A percentile compares a stretch with the other conserved stretches of the same genome.
Conservation (phyloP, 768 basidiomycete species). For the Trichaptum fuscoviolaceum region DNA sequence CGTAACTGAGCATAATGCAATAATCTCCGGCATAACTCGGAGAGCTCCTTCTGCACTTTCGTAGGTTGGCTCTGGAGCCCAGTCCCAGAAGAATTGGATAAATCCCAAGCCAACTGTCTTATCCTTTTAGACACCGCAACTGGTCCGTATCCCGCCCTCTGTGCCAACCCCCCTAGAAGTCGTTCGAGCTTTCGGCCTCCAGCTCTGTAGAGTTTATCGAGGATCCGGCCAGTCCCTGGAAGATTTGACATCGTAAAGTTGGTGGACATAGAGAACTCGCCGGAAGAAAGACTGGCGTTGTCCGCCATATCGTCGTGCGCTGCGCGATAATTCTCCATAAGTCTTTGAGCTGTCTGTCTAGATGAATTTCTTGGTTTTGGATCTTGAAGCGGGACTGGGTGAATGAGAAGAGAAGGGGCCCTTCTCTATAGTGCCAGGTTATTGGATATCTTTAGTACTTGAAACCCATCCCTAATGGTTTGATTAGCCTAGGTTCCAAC, state of each 20-base stretch:
- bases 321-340: neutral
- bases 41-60: neutral
- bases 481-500: neutral
- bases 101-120: neutral
- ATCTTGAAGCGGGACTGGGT: too few relatives aligned
- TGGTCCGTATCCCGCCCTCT: neutral
- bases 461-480: neutral
- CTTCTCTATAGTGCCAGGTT: too few relatives aligned
- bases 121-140: neutral
- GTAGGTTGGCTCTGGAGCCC: neutral
- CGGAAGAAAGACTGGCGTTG: neutral
- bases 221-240: neutral
- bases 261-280: neutral
- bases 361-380: too few relatives aligned
- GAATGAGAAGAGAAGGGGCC: too few relatives aligned
- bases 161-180: neutral
- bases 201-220: neutral
- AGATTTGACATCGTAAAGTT: neutral
- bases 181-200: neutral
- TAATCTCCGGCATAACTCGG: neutral
- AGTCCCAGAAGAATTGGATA: neutral
- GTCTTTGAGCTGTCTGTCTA: too few relatives aligned
- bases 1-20: neutral
- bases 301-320: neutral
- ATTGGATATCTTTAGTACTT: neutral